phyloP scores from a whole-genome alignment of 495 filamentous ascomycete genomes.

The Neurospora pannonica region DNA sequence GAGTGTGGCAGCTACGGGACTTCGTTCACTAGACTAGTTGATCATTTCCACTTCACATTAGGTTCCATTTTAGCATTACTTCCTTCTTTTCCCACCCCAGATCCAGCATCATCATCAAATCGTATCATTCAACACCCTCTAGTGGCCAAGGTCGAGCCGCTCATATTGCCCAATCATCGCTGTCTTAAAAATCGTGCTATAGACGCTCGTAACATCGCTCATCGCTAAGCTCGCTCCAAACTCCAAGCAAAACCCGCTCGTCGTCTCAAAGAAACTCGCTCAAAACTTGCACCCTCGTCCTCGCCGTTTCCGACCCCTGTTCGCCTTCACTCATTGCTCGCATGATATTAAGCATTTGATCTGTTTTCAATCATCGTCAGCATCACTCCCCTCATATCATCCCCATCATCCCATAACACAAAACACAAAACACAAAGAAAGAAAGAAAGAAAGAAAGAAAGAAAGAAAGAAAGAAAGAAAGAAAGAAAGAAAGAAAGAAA shows the following conservation, averaged over 20 bases:
- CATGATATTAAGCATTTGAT: conserved; percentile 50
- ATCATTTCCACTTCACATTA: too few relatives aligned
- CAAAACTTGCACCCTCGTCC: conserved; percentile 46
- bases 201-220: background rate
- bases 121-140: background rate
- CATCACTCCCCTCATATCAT: too few relatives aligned
- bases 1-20: background rate
- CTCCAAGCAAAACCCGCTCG: background rate
- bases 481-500: background rate
- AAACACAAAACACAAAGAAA: too few relatives aligned
- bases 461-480: too few relatives aligned
- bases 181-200: background rate
- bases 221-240: background rate
- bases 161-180: too few relatives aligned
- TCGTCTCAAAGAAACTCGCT: conserved; percentile 32
- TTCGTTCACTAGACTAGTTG: background rate
- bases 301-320: conserved; percentile 40
- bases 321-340: conserved; percentile 43
- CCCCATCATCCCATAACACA: too few relatives aligned
- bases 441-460: too few relatives aligned
- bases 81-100: too few relatives aligned
- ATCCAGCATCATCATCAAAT: too few relatives aligned
- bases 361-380: conserved; percentile 18
- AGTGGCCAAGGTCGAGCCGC: too few relatives aligned
- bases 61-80: too few relatives aligned